Evolutionary conservation across 805 yeast genomes (phyloP), one percentile per base, ranked within the genome.

Genomic region (Lipomyces sp.): DNA sequence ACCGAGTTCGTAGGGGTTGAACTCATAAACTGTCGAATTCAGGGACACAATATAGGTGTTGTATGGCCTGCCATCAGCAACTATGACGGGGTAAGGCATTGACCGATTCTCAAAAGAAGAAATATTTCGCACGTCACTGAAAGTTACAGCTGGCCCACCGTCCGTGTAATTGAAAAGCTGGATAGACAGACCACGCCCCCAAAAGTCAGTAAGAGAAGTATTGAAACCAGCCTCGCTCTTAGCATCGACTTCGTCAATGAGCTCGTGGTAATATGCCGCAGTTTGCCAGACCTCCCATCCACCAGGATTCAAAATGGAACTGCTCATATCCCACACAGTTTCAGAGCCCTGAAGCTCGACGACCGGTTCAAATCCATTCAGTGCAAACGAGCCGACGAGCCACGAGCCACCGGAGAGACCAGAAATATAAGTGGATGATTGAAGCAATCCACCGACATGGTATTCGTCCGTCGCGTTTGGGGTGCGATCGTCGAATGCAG

Each of bases 361-460:
- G n/a, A 71, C 58, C 1, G 71, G 59, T 16, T 67, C 56, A 61
- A 72, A 75, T 56, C 73, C 71, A 56, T 74, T 65, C 13, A 71
- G 47, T 5, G 70, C 63, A 28, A 76, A 56, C 19, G 78, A 75
- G 39, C 83, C 76, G 1, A 83, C 77, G 7, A 81, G 65, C 89
- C 90, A 83, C 40, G 83, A 76, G 0, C 89, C 90, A 1, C 89
- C 89, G 2, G 87, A 81, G 1, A 82, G 74, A 0, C 88, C 88
- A 0, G 80, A 75, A 10, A 83, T 69, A 61, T 83, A 83, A 14
- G 76, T 68, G 0, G 80, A 52, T 6, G 78, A 68, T 58, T 82
- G 86, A 19, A 78, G 65, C 10, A 83, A 47, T 0, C 84, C 84
- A 21, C 78, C 78, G 16, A 80, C 55, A 31, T 65, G 68, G n/a